Conservation (phyloP, 305 asterid species). For the Fraxinus dipetala region DNA sequence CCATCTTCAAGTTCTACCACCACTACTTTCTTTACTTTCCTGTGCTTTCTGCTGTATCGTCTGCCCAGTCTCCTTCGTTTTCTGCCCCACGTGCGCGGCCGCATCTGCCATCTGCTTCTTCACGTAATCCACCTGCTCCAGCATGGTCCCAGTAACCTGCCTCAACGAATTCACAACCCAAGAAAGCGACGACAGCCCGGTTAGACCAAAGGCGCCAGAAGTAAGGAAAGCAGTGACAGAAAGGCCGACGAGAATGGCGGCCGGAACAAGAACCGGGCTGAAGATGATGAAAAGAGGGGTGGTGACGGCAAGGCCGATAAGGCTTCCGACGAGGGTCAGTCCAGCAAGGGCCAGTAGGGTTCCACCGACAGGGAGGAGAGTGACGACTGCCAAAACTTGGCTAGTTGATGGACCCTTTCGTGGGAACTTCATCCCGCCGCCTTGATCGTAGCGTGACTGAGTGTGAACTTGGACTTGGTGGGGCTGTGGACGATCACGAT, state of each 20-base stretch:
- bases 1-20: conserved; percentile 13
- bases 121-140: conserved; percentile 61
- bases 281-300: conserved; percentile 60
- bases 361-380: conserved; percentile 62
- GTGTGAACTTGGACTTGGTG: conserved; percentile 50
- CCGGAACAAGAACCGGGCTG: conserved; percentile 76
- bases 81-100: conserved; percentile 50
- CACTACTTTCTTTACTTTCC: conserved; percentile 19
- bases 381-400: conserved; percentile 53
- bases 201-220: conserved; percentile 68
- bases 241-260: conserved; percentile 37
- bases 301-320: conserved; percentile 57
- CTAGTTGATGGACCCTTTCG: conserved; percentile 52
- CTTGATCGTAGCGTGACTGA: conserved; percentile 27
- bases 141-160: conserved; percentile 37
- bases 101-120: conserved; percentile 63
- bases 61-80: conserved; percentile 60
- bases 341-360: conserved; percentile 58
- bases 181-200: conserved; percentile 68
- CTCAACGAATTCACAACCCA: conserved; percentile 67
- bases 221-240: conserved; percentile 56
- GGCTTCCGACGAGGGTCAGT: conserved; percentile 45
- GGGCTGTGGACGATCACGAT: conserved; percentile 41
- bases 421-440: conserved; percentile 36
- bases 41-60: conserved; percentile 57